Evolutionary conservation across 1,139 yeast species (phyloP).

Genomic region (Suhomyces atakaporum): DNA sequence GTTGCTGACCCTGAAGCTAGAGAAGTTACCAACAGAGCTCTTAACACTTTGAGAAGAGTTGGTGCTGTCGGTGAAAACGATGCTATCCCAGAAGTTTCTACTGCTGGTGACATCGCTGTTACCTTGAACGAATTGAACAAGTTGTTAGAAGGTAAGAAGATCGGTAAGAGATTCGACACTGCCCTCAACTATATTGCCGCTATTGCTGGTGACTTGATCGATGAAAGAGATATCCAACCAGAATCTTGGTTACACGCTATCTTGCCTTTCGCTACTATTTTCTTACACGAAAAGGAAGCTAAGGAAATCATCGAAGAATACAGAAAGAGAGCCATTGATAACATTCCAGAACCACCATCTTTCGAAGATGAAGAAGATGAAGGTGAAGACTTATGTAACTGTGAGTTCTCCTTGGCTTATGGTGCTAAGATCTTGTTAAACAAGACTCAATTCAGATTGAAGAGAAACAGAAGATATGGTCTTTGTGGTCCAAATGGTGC

Average conservation of each 20-base stretch:
- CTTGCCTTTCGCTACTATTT: conserved; percentile 92
- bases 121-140: conserved; percentile 80
- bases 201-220: conserved; percentile 98
- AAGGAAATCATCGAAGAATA: conserved; percentile 88
- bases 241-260: conserved; percentile 86
- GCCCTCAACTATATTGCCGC: conserved; percentile 86
- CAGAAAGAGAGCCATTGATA: conserved; percentile 95
- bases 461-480: conserved; percentile 99
- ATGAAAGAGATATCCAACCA: conserved; percentile 95
- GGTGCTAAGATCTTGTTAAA: conserved; percentile 99
- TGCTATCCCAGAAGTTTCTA: conserved; percentile 90
- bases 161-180: conserved; percentile 73
- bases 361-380: conserved; percentile 99
- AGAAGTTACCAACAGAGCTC: conserved; percentile 95
- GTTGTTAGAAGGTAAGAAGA: conserved; percentile 68
- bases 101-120: conserved; percentile 94
- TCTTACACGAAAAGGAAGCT: conserved; percentile 91
- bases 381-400: conserved; percentile 99
- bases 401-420: conserved; percentile 99
- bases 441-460: conserved; percentile 98
- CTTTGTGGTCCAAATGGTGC: conserved; percentile 99
- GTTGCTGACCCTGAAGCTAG: conserved; percentile 99
- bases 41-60: conserved; percentile 96
- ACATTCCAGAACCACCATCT: conserved; percentile 94
- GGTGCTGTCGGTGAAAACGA: conserved; percentile 94